A percentile compares a stretch with the other conserved stretches of the same genome.
These are phyloP conservation scores for Hortiboletus campestris DNA, from an alignment of 768 basidiomycete genomes.

Conservation along the genomic window DNA sequence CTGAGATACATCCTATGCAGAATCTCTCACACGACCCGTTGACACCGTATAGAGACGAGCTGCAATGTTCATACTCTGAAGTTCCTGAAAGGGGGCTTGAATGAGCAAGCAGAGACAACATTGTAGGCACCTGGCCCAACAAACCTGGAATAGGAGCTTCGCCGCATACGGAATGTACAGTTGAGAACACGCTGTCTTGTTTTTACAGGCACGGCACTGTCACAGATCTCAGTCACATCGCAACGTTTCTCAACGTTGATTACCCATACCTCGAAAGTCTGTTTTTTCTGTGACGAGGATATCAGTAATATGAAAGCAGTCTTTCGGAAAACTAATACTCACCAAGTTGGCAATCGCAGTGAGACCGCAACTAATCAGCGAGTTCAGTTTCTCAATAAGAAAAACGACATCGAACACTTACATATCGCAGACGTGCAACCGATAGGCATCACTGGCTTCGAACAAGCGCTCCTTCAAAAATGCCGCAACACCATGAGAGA, in stretches of 20 bases:
- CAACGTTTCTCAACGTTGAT: neutral
- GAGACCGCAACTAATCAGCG: constrained; percentile 71
- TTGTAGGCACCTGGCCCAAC: constrained; percentile 16
- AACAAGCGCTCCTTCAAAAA: constrained; percentile 98
- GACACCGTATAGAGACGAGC: constrained; percentile 84
- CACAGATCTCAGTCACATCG: neutral
- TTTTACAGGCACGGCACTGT: constrained; percentile 92
- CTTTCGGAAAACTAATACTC: constrained; percentile 31
- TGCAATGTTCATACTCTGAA: constrained; percentile 96
- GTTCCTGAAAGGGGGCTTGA: constrained; percentile 50
- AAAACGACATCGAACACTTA: constrained; percentile 40
- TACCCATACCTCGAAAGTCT: constrained; percentile 80
- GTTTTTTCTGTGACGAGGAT: constrained; percentile 70
- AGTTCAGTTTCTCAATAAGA: constrained; percentile 7
- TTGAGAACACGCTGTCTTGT: constrained; percentile 93
- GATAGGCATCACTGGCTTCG: constrained; percentile 90
- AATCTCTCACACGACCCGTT: constrained; percentile 79
- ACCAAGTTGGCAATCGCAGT: constrained; percentile 97
- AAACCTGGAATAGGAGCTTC: constrained; percentile 91
- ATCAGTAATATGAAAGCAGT: constrained; percentile 12
- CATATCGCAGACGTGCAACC: constrained; percentile 96
- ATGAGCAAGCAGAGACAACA: neutral
- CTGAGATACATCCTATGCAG: constrained; percentile 11
- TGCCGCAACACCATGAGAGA: constrained; percentile 96
- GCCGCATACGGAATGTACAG: constrained; percentile 95